Base-by-base conservation (phyloP, 1,284 basidiomycete species). In the Abortiporus biennis region DNA sequence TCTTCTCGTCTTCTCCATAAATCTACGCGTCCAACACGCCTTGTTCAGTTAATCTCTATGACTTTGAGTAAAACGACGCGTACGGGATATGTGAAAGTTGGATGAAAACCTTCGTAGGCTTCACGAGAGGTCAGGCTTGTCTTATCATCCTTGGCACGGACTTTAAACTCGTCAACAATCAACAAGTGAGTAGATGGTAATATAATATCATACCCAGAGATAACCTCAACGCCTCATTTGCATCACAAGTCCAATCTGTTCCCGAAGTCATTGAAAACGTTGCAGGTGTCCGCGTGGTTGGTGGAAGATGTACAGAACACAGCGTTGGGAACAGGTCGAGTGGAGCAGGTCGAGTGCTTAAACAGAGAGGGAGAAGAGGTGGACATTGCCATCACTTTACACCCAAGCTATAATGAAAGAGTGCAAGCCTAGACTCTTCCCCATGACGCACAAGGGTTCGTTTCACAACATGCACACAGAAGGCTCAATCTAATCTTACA, bases 1-100 rank as follows among this genome's bases (percentile, higher is more conserved):
- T 86, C 64, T 85, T 94, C 68, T 99, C 93, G 43, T 95, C 88
- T 55, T 97, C 91, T 40, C 95, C 95, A 59, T 86, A 98, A 61
- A 97, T 92, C 76, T 89, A 43, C 31, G 30, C 4, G 4, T 9
- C 21, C 33, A 19, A 24, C 8, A 24, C 20, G 25, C n/a, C 37
- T 8, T 2, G 22, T 17, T 1, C 12, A 17, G 20, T 29, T n/a
- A n/a, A n/a, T n/a, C n/a, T n/a, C n/a, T n/a, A n/a, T n/a, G n/a
- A n/a, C n/a, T n/a, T n/a, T n/a, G 20, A 20, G 30, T 16, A 36
- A 4, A 21, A 22, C 25, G 13, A 27, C 5, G 63, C 79, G 46
- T 54, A 89, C 86, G 20, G 92, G 89, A 64, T 94, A 94, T 1
- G 91, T 94, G 64, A 94, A 94, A 4, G 71, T 69, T 1, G 91